These are phyloP conservation scores for Kwoniella mangroviensis DNA, from an alignment of 768 basidiomycete genomes.

Conservation along the genomic window DNA sequence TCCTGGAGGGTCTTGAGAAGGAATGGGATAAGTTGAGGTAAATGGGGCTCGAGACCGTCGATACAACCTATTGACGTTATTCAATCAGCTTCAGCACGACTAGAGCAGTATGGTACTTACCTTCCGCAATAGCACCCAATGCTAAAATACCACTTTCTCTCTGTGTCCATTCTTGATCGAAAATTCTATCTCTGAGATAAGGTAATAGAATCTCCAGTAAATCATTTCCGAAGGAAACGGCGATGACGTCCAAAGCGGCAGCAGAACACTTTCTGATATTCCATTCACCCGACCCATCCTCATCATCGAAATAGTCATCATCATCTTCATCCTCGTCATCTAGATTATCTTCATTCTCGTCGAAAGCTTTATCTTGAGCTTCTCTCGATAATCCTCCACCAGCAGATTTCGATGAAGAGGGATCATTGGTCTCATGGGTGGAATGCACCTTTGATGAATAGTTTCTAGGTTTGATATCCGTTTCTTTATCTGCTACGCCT, in stretches of 20 bases:
- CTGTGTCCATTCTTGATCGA: constrained; percentile 89
- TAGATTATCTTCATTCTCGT: constrained; percentile 75
- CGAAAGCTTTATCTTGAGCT: constrained; percentile 71
- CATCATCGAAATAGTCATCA: constrained; percentile 86
- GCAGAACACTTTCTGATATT: constrained; percentile 98
- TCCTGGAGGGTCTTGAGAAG: constrained; percentile 87
- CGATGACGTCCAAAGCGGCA: constrained; percentile 93
- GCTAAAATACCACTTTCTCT: constrained; percentile 95
- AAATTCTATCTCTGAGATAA: constrained; percentile 88
- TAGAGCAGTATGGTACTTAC: constrained; percentile 60
- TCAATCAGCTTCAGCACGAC: constrained; percentile 5
- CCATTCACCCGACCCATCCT: constrained; percentile 98
- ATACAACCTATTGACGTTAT: constrained; percentile 74
- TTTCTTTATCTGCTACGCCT: constrained; percentile 84
- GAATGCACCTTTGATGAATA: constrained; percentile 85
- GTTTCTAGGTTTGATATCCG: constrained; percentile 94
- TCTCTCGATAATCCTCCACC: constrained; percentile 44
- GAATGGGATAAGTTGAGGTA: constrained; percentile 91
- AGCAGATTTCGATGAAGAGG: constrained; percentile 32
- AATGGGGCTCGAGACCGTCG: constrained; percentile 89
- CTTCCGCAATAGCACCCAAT: constrained; percentile 97
- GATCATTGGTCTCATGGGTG: constrained; percentile 70
- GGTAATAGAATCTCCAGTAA: constrained; percentile 85
- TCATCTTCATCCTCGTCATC: constrained; percentile 88
- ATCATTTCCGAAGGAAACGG: constrained; percentile 88